Evolutionary conservation across 2,329 filamentous ascomycete species (phyloP), one percentile per base, ranked within the genome.

Genomic region (Aspergillus sp.): DNA sequence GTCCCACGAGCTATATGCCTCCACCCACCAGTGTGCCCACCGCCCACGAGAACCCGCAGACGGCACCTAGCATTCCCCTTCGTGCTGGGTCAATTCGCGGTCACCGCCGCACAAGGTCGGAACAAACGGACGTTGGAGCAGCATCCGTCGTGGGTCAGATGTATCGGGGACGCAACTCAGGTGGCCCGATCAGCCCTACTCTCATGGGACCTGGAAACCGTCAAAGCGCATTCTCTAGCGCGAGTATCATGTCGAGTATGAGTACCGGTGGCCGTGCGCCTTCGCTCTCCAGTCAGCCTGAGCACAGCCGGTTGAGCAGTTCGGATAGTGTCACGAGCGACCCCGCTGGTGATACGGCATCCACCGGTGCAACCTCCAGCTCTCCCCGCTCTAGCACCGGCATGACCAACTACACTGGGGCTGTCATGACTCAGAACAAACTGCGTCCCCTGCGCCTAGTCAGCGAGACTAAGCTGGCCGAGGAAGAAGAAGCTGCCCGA

Each of bases 361-460:
- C 78, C 25, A 80, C 78, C 3, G 75, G 74, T 25, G 76, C 77
- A 44, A 81, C 77, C 2, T 80, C 82, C 32, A 84, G 81, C 62
- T 84, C 84, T 8, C 84, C 85, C 2, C 83, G 84, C 58, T 89
- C 90, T 78, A 86, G 83, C 66, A 88, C 85, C 70, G 88, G 86
- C 68, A 83, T 88, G 68, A 89, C 84, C 70, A 88, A 87, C 61
- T 89, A 91, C 60, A 89, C 88, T 36, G 84, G 82, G 8, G 86
- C 84, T n/a, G 81, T 84, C 8, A 81, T 82, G 71, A 85, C 83
- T 21, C 84, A 84, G 66, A 89, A 88, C 70, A 95, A 95, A 77
- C 88, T 96, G 60, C 85, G 93, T 38, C 94, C 94, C 6, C 80
- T 99, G 65, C 85, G 94, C 15, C 83, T 99, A 30, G 92, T 98